Base-by-base conservation (phyloP, 1,284 basidiomycete species). In the Xerocomus minutiporus region DNA sequence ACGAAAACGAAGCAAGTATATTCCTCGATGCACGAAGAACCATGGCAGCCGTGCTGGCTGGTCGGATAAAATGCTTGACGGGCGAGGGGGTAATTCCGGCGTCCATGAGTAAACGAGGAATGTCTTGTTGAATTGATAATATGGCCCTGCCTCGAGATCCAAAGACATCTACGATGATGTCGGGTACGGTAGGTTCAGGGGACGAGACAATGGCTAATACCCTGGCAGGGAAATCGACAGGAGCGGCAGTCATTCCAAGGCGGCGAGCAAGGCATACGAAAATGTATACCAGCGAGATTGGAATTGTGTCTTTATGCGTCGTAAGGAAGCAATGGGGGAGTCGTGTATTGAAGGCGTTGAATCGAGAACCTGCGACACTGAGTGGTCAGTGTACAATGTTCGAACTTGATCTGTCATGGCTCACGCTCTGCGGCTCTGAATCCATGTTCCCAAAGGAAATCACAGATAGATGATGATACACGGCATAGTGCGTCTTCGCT, bases 321-420 rank as follows among this genome's bases (percentile, higher is more conserved):
- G 69, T 73, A n/a, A 86, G 70, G 58, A 84, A 81, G 51, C 69
- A 63, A 58, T 84, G 83, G 3, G 84, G 81, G 53, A 84, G 83
- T 46, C 79, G 77, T 57, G 82, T 79, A 48, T 73, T 63, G 11
- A 81, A 62, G 31, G 73, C 53, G 56, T 74, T 70, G 58, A 77
- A 79, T 9, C 59, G 57, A 39, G 59, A 42, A 29, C 56, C 66
- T 65, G 49, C 39, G 48, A 38, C 17, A 3, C 8, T 36, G 23
- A 12, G 13, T 52, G 15, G 59, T 62, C n/a, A 58, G 55, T 15
- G 39, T 12, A 42, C 34, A 34, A 17, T 32, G 23, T 41, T 32
- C 39, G 8, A 35, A 48, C 31, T 5, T 39, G 8, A 51, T 29
- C 29, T 29, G 8, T 29, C 8, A 9, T 41, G 39, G 57, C 67